phyloP scores from a whole-genome alignment of 2,329 filamentous ascomycete species.

The Tolypocladium sp. region DNA sequence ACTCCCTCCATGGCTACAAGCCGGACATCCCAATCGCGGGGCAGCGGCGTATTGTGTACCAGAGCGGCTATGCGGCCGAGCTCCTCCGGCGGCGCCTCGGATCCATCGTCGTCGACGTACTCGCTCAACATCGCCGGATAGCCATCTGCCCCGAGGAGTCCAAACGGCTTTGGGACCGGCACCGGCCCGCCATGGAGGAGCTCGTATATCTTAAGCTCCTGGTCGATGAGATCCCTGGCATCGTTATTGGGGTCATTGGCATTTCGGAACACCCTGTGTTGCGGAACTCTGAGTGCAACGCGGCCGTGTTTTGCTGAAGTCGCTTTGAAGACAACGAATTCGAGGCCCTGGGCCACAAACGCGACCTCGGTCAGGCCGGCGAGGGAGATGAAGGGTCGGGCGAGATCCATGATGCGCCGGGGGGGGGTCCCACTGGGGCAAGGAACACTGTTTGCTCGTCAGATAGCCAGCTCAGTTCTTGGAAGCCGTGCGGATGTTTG shows the following conservation, averaged over 20 bases:
- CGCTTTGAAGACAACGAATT: constrained; percentile 7
- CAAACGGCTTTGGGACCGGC: constrained; percentile 2
- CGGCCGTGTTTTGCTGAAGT: not conserved
- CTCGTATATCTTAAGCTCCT: constrained; percentile 6
- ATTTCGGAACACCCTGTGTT: constrained; percentile 6
- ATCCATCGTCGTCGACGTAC: constrained; percentile 4
- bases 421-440: not conserved
- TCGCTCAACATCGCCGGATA: constrained; percentile 9
- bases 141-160: constrained; percentile 4
- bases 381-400: constrained; percentile 2
- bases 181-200: constrained; percentile 4
- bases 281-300: constrained; percentile 7
- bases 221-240: constrained; percentile 5
- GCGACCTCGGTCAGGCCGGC: constrained; percentile 4
- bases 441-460: not conserved
- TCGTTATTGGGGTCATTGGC: constrained; percentile 8
- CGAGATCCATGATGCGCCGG: constrained; percentile 1
- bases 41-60: constrained; percentile 4
- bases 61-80: constrained; percentile 7
- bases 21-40: constrained; percentile 1
- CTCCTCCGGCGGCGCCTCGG: not conserved
- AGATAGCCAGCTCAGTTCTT: not conserved
- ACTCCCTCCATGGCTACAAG: constrained; percentile 7
- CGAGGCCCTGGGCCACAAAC: constrained; percentile 5
- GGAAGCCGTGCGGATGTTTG: not conserved